Evolutionary conservation across 805 yeast genomes (phyloP), one percentile per base, ranked within the genome.

Genomic region (Teunomyces pallodes): DNA sequence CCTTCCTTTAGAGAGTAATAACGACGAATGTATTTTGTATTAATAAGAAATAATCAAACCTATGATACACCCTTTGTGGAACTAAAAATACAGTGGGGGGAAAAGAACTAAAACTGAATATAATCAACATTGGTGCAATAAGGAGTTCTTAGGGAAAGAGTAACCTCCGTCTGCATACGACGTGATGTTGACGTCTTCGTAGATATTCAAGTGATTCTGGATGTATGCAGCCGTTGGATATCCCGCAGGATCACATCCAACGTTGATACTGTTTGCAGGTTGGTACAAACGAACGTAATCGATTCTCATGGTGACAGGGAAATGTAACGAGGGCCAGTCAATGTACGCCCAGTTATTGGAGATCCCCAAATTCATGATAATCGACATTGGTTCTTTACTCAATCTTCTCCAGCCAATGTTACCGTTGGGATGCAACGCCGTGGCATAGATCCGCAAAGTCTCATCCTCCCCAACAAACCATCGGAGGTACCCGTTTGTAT

Each of bases 271-370:
- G 54, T 79, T 83, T 29, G 72, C 59, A 1, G 96, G 96, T 71
- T 92, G 99, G 67, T 94, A 92, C 16, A 92, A 62, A 59, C 99
- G 82, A 29, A 92, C 96, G 58, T 86, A 89, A 66, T 92, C 98
- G 41, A 92, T 72, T 51, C 81, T 74, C 82, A 91, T 73, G 1
- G 80, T 76, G 8, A 79, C 81, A 2, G 99, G 99, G 80, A 92
- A 92, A 42, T 71, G 70, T 49, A 90, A 74, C 3, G 83, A 73
- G 33, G 83, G 81, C 97, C 97, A 92, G 69, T 90, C 92, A 53
- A 92, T 91, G 66, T 87, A 89, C 7, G 94, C 88, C 97, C 97
- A 92, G 53, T 83, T 86, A 58, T 84, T 86, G 9, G 97, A 91
- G 45, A 92, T 70, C 76, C 96, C 99, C 72, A 92, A 67, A 66